Base-by-base conservation (phyloP, 2,329 filamentous ascomycete species). In the Colletotrichum magnum region DNA sequence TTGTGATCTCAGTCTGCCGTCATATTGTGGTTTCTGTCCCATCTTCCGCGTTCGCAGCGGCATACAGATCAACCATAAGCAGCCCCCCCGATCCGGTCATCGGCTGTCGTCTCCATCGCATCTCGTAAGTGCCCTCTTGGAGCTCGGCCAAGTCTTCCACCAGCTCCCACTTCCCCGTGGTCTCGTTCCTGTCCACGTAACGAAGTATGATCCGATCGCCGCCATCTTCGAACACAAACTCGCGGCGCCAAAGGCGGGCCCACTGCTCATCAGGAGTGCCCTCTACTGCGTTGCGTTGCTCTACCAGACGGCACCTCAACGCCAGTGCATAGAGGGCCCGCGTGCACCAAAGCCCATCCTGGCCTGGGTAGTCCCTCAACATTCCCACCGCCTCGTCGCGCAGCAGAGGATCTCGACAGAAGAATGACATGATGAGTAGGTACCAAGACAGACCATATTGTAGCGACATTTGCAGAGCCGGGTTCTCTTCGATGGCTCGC, bases 101-200 rank as follows among this genome's bases (percentile, higher is more conserved):
- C 1, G 80, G 77, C 16, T 79, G 79, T 28, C 77, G 72, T 10
- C 74, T 73, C 81, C 81, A 83, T 4, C 74, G 59, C 10, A 82
- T 64, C 5, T 69, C 71, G 13, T 81, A 75, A 1, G 70, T 39
- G 0, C 68, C 70, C 2, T 77, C 75, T 12, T 64, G 63, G 39
- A 79, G 77, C 6, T 76, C 74, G 1, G 80, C 80, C 3, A 72
- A 73, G 62, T 83, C 81, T 62, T 83, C 81, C 1, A 83, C 72
- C 16, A 82, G 70, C 39, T 74, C 76, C 81, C 81, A 83, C 10
- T 69, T 53, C 0, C 76, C 78, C 0, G 77, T 77, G 5, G 58
- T 18, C 3, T 61, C 47, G 12, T 77, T 64, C 16, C 72, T 78
- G 0, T 74, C 75, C 12, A 78, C 13, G 16, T 74, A 80, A 5